A percentile compares a stretch with the other conserved stretches of the same genome.
phyloP scores from a whole-genome alignment of 2,329 filamentous ascomycete species.

The Fusarium sp. region DNA sequence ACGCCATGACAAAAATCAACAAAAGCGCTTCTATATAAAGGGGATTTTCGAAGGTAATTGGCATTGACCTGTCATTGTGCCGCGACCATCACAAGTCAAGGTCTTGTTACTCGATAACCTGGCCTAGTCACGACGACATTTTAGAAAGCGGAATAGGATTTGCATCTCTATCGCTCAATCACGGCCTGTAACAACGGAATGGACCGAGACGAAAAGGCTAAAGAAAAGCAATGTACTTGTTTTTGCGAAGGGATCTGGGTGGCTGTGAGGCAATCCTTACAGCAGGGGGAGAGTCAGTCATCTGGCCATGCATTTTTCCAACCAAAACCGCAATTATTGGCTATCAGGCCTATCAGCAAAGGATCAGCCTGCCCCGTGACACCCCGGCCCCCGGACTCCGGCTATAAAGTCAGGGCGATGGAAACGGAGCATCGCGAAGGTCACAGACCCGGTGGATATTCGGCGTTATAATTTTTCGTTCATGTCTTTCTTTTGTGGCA shows the following conservation, averaged over 20 bases:
- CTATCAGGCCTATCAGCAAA: constrained; percentile 16
- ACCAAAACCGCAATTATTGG: constrained; percentile 26
- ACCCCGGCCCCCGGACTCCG: constrained; percentile 11
- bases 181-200: constrained; percentile 25
- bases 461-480: constrained; percentile 41
- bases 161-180: constrained; percentile 22
- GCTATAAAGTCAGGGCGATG: constrained; percentile 27
- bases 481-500: constrained; percentile 42
- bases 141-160: constrained; percentile 37
- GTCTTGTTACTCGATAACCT: constrained; percentile 4
- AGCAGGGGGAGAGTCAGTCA: constrained; percentile 17
- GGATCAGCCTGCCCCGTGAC: constrained; percentile 38
- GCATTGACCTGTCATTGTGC: constrained; percentile 20
- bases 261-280: constrained; percentile 10
- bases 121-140: constrained; percentile 6
- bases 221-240: constrained; percentile 42
- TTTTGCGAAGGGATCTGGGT: constrained; percentile 23
- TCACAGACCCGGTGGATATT: constrained; percentile 36
- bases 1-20: constrained; percentile 35
- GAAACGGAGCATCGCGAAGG: constrained; percentile 28
- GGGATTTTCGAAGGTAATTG: constrained; percentile 25
- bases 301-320: constrained; percentile 1
- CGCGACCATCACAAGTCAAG: constrained; percentile 13
- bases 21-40: constrained; percentile 35
- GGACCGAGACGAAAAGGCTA: constrained; percentile 33